Conservation (phyloP, 2,329 filamentous ascomycete genomes). For the Apiospora malaysiana region DNA sequence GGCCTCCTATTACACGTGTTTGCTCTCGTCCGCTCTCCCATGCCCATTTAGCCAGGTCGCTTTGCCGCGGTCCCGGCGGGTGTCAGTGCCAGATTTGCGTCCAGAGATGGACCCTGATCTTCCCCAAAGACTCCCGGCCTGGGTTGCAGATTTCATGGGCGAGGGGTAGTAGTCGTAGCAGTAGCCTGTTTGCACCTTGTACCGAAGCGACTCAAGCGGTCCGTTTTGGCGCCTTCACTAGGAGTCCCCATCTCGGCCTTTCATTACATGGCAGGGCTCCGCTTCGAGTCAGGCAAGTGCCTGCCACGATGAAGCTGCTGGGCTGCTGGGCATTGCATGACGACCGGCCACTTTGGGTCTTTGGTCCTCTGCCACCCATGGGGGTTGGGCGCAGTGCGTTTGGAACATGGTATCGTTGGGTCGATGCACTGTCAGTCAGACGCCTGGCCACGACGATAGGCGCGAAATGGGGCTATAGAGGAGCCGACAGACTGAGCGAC, state of each 20-base stretch:
- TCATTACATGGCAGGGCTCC: slow-evolving; percentile 24
- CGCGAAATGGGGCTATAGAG: slow-evolving; percentile 7
- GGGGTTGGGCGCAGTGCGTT: slow-evolving; percentile 17
- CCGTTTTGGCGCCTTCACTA: slow-evolving; percentile 25
- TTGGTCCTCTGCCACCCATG: not conserved
- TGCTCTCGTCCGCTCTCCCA: slow-evolving; percentile 1
- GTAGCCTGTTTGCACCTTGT: slow-evolving; percentile 27
- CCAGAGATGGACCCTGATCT: slow-evolving; percentile 22
- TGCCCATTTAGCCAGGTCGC: slow-evolving; percentile 25
- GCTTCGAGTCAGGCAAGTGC: slow-evolving; percentile 29
- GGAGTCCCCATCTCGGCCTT: slow-evolving; percentile 24
- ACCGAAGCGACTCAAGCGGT: slow-evolving; percentile 28
- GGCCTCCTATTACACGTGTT: slow-evolving; percentile 13
- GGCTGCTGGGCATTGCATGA: slow-evolving; percentile 14
- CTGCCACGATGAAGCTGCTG: slow-evolving; percentile 21
- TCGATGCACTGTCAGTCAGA: slow-evolving; percentile 12
- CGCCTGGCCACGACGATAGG: slow-evolving; percentile 8
- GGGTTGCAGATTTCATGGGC: slow-evolving; percentile 26
- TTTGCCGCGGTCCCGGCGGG: slow-evolving; percentile 22
- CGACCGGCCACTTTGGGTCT: slow-evolving; percentile 13
- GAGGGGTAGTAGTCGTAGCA: slow-evolving; percentile 29
- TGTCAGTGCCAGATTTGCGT: slow-evolving; percentile 16
- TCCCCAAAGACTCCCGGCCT: slow-evolving; percentile 29
- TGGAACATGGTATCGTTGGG: slow-evolving; percentile 17
- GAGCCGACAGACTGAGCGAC: not conserved